Percentiles rank a stretch among this genome's conserved stretches.
These are phyloP conservation scores for Omphalotus guepiniiformis DNA, from an alignment of 768 basidiomycete species.

Conservation along the genomic window DNA sequence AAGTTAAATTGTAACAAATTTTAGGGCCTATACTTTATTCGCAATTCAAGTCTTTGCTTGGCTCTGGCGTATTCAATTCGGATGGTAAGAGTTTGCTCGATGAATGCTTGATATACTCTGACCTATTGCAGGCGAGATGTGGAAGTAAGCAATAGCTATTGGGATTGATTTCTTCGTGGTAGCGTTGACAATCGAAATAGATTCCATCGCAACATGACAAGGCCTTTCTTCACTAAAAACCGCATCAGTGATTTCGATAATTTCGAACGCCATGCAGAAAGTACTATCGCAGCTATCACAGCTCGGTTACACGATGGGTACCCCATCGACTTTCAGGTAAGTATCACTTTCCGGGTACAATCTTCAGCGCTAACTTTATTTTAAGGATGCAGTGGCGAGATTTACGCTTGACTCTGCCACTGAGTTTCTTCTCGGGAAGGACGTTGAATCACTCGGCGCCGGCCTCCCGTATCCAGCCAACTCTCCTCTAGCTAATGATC, in stretches of 20 bases:
- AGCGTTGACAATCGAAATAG: slow-evolving; percentile 21
- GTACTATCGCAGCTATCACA: slow-evolving; percentile 41
- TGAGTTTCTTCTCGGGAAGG: slow-evolving; percentile 51
- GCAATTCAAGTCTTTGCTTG: slow-evolving; percentile 32
- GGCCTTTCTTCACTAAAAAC: slow-evolving; percentile 57
- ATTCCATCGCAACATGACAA: slow-evolving; percentile 55
- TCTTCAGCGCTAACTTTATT: neutral
- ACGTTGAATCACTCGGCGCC: slow-evolving; percentile 42
- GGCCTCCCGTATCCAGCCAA: slow-evolving; percentile 44
- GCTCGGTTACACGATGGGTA: slow-evolving; percentile 39
- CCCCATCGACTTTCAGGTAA: slow-evolving; percentile 55
- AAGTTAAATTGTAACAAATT: neutral
- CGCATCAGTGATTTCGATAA: slow-evolving; percentile 51
- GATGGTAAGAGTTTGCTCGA: slow-evolving; percentile 32
- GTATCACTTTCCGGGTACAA: neutral
- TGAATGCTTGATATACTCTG: neutral
- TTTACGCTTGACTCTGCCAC: slow-evolving; percentile 61
- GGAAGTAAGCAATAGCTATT: slow-evolving; percentile 41
- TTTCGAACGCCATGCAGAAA: slow-evolving; percentile 47
- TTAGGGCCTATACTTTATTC: slow-evolving; percentile 16
- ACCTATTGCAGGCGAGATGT: slow-evolving; percentile 40
- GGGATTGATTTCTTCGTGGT: neutral
- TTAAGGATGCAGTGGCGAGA: slow-evolving; percentile 46
- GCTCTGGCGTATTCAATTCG: slow-evolving; percentile 57
- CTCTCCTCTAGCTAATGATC: slow-evolving; percentile 18